Evolutionary conservation across 495 filamentous ascomycete species (phyloP).

Genomic region (Tuber aestivum): DNA sequence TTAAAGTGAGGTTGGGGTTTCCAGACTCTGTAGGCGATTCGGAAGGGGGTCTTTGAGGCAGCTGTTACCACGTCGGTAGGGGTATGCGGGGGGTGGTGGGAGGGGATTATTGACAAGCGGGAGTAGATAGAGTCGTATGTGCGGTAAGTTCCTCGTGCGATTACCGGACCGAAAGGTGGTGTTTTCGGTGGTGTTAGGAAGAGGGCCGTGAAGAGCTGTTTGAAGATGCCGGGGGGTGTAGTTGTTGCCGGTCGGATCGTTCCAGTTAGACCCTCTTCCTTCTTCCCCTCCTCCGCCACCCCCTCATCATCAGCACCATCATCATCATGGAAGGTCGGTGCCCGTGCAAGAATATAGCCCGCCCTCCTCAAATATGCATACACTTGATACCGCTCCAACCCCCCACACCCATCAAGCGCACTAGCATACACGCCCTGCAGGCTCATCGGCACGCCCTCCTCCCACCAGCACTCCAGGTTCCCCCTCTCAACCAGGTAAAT

Average conservation of each 20-base stretch:
- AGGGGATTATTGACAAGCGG: constrained; percentile 67
- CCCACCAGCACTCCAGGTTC: constrained; percentile 71
- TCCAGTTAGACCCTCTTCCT: neutral
- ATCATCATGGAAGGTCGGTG: constrained; percentile 51
- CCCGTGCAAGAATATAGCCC: constrained; percentile 72
- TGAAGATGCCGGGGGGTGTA: constrained; percentile 6
- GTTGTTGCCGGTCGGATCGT: constrained; percentile 12
- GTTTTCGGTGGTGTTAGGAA: constrained; percentile 14
- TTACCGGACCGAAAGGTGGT: constrained; percentile 57
- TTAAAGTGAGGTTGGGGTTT: constrained; percentile 66
- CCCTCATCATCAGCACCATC: neutral
- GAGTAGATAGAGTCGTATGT: constrained; percentile 72
- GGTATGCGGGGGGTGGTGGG: constrained; percentile 55
- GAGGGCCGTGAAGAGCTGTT: constrained; percentile 33
- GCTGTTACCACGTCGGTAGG: constrained; percentile 19
- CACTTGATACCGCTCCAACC: constrained; percentile 81
- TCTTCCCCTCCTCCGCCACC: neutral
- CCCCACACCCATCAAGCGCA: constrained; percentile 59
- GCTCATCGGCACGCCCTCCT: constrained; percentile 73
- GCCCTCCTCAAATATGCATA: constrained; percentile 75
- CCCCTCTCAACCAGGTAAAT: constrained; percentile 84
- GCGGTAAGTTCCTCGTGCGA: constrained; percentile 70
- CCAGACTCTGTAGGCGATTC: constrained; percentile 69
- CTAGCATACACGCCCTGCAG: constrained; percentile 78
- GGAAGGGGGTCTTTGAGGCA: constrained; percentile 51